Evolutionary conservation across 78 protist species (phyloP), one percentile per base, ranked within the genome.

Genomic region (Cyanophora paradoxa): DNA sequence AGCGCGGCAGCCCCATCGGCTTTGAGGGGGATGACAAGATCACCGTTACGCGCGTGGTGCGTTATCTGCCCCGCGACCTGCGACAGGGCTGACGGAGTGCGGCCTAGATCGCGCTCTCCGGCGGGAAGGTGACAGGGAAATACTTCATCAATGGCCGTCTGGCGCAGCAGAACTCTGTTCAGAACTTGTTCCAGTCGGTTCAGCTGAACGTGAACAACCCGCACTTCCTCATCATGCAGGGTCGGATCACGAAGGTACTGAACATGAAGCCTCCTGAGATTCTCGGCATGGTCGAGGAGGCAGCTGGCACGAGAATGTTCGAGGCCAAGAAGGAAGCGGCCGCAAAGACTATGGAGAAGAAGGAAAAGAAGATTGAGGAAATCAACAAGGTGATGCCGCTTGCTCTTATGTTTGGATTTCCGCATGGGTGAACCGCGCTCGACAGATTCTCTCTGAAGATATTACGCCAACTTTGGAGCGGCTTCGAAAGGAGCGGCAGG

Each of bases 181-280:
- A 86, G 54, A 86, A 96, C 69, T 78, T 98, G 26, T 97, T 97
- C 81, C 97, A 91, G 30, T 86, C 95, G 1, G 99, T 97, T 19
- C 94, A 92, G 75, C 84, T 98, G 52, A 97, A 98, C 75, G 95
- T 98, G 37, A 94, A 98, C 90, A 97, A 97, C 85, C 99, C 99
- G 30, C 98, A 96, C 82, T 98, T 98, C 77, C 86, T 98, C 52
- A 95, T 98, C 82, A 97, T 98, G 99, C 99, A 98, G 65, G 99
- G 99, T 42, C 57, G 88, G 22, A 95, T 97, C 74, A 92, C 98
- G 22, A 97, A 95, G 86, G 97, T 98, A 22, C 67, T 98, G 75
- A 94, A 92, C 91, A 97, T 95, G 99, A 91, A 94, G 78, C 98
- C 99, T 30, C 87, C 46, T 3, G 98, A 98, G 74, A 86, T 94